Evolutionary conservation across 1,284 basidiomycete genomes (phyloP).

Genomic region (Puccinia brachypodii): DNA sequence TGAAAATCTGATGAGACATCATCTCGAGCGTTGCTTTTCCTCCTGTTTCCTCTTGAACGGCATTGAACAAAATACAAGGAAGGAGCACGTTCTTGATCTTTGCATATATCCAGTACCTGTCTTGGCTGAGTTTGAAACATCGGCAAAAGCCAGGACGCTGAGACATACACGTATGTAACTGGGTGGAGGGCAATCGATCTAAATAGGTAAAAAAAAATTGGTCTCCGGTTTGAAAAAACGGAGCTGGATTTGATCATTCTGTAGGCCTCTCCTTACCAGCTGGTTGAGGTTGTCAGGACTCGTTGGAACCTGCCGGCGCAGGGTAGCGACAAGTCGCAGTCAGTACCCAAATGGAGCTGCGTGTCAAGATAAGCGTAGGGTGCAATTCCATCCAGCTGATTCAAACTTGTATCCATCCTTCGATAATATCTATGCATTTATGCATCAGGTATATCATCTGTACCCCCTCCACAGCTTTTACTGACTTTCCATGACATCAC

Average conservation of each 20-base stretch:
- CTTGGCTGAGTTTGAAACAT: not conserved
- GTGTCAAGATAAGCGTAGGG: not conserved
- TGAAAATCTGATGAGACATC: conserved; percentile 3
- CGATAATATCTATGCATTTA: not conserved
- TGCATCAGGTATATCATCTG: no score
- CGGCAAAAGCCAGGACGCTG: not conserved
- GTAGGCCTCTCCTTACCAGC: not conserved
- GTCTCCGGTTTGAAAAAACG: not conserved
- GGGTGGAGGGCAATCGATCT: no score
- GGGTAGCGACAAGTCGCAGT: not conserved
- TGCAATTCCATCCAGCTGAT: not conserved
- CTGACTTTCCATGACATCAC: no score
- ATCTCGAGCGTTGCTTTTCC: not conserved
- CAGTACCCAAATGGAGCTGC: not conserved
- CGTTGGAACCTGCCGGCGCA: not conserved
- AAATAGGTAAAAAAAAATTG: not conserved
- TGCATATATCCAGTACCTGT: not conserved
- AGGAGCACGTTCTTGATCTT: not conserved
- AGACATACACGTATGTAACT: no score
- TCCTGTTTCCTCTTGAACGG: conserved; percentile 10
- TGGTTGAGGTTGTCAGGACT: not conserved
- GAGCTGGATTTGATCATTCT: not conserved
- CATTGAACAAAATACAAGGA: conserved; percentile 18
- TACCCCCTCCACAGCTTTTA: not conserved
- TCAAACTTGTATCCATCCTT: not conserved